phyloP scores from a whole-genome alignment of 306 rosid species.

The Mucuna pruriens region DNA sequence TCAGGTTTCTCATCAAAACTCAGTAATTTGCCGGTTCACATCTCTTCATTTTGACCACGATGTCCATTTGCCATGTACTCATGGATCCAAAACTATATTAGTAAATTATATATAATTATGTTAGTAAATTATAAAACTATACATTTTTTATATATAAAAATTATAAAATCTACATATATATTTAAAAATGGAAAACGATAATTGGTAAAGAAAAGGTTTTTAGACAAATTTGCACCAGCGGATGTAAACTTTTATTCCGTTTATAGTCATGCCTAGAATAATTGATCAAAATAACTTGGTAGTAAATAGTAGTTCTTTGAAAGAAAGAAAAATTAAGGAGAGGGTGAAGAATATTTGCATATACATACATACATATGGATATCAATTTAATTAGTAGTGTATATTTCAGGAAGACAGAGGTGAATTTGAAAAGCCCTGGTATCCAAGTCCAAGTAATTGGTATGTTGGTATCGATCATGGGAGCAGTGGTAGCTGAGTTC shows the following conservation, averaged over 20 bases:
- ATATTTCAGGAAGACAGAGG: slow-evolving; percentile 48
- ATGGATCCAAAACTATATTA: neutral
- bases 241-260: neutral
- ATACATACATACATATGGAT: too few species aligned
- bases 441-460: slow-evolving; percentile 62
- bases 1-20: slow-evolving; percentile 54
- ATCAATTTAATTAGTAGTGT: too few species aligned
- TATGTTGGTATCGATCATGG: slow-evolving; percentile 59
- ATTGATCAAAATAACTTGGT: too few species aligned
- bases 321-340: too few species aligned
- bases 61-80: neutral
- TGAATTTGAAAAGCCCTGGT: slow-evolving; percentile 51
- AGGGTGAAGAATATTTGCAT: too few species aligned
- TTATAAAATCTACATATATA: neutral
- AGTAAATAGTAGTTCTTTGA: too few species aligned
- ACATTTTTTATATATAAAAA: neutral
- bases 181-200: neutral
- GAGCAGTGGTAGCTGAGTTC: slow-evolving; percentile 59
- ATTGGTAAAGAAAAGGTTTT: neutral
- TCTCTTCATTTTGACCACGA: neutral
- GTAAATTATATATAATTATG: too few species aligned
- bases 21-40: neutral
- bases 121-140: neutral
- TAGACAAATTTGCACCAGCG: neutral
- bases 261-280: too few species aligned